Evolutionary conservation across 495 filamentous ascomycete species (phyloP).

Genomic region (Neurospora sp.): DNA sequence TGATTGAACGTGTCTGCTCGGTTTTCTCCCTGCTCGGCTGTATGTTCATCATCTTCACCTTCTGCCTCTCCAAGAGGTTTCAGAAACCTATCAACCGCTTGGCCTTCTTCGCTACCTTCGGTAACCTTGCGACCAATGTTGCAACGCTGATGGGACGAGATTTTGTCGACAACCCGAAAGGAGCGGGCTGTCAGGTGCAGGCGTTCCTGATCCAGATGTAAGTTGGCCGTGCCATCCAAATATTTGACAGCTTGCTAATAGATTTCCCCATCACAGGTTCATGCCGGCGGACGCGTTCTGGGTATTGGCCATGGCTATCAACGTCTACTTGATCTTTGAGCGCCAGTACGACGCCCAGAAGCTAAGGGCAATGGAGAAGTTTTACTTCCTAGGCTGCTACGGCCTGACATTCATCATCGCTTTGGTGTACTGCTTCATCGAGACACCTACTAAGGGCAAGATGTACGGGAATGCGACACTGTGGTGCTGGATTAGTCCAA

Average conservation of each 20-base stretch:
- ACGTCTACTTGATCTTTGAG: constrained; percentile 83
- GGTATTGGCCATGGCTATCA: constrained; percentile 79
- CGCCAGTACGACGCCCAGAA: constrained; percentile 57
- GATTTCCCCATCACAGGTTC: constrained; percentile 42
- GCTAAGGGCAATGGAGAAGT: constrained; percentile 60
- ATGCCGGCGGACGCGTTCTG: constrained; percentile 70
- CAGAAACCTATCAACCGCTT: constrained; percentile 81
- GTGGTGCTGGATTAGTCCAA: constrained; percentile 69
- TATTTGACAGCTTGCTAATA: not conserved
- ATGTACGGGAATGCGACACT: constrained; percentile 72
- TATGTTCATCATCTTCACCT: constrained; percentile 64
- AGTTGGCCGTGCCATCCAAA: constrained; percentile 8
- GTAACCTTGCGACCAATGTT: constrained; percentile 72
- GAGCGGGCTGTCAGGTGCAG: constrained; percentile 62
- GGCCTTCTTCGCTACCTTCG: constrained; percentile 77
- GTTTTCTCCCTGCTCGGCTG: constrained; percentile 63
- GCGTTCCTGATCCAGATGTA: constrained; percentile 66
- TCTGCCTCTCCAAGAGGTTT: constrained; percentile 48
- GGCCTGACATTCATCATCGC: constrained; percentile 66
- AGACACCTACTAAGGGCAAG: constrained; percentile 33
- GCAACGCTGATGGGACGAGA: constrained; percentile 63
- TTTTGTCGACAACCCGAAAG: constrained; percentile 37
- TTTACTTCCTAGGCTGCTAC: constrained; percentile 64
- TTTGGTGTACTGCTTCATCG: constrained; percentile 56
- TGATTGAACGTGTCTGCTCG: constrained; percentile 59